Conservation (phyloP, 2,329 filamentous ascomycete species). For the Juglanconis sp. region DNA sequence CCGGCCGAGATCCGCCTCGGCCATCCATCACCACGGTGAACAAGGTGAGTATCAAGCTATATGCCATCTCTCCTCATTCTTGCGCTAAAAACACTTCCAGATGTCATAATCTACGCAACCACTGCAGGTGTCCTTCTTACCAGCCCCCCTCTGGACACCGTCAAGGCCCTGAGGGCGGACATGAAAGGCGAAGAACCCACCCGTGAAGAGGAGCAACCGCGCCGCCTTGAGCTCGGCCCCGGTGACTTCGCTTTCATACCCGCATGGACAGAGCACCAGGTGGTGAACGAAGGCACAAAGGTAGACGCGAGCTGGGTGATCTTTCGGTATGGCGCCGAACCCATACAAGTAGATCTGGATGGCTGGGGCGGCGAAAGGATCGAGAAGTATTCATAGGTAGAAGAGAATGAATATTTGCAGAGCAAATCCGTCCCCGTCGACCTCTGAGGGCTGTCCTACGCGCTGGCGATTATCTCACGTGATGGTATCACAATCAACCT, state of each 20-base stretch:
- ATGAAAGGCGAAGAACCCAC: conserved; percentile 10
- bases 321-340: conserved; percentile 57
- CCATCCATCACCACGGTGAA: conserved; percentile 67
- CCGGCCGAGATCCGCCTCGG: conserved; percentile 57
- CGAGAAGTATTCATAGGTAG: too few species aligned
- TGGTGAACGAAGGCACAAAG: conserved; percentile 56
- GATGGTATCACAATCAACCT: too few species aligned
- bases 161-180: conserved; percentile 13
- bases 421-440: background rate
- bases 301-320: conserved; percentile 62
- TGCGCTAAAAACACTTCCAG: conserved; percentile 31
- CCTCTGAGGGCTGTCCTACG: too few species aligned
- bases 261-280: conserved; percentile 67
- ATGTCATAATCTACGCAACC: conserved; percentile 66
- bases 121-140: conserved; percentile 62
- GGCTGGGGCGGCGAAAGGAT: conserved; percentile 53
- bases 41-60: conserved; percentile 47
- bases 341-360: conserved; percentile 59
- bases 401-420: too few species aligned
- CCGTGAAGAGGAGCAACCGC: conserved; percentile 44
- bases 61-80: conserved; percentile 1
- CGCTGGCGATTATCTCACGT: too few species aligned
- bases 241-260: conserved; percentile 72
- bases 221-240: conserved; percentile 53
- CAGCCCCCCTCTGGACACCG: conserved; percentile 34